Base-by-base conservation (phyloP, 352 stramenopile genomes). In the Achlya hypogyna region DNA sequence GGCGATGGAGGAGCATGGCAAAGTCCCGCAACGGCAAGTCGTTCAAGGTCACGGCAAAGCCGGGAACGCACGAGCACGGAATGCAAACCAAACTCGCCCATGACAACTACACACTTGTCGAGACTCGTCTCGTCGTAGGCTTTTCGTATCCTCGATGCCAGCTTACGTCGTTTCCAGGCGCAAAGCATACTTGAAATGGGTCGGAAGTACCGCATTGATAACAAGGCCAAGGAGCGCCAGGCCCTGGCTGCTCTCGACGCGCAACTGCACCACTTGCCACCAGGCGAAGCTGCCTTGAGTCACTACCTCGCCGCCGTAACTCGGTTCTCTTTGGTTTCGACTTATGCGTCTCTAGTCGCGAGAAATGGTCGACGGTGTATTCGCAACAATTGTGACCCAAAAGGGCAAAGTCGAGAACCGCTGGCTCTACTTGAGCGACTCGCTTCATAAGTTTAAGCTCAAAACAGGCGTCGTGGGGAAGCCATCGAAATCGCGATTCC, bases 1-100 rank as follows among this genome's bases (percentile, higher is more conserved):
- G n/a, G n/a, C n/a, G n/a, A n/a, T n/a, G n/a, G n/a, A n/a, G n/a
- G n/a, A n/a, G n/a, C n/a, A n/a, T 45, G 2, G 6, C 38, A 45
- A 45, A 45, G 38, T n/a, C n/a, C 42, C 18, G 18, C 42, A 49
- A 49, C 42, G 31, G 20, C 10, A 56, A 56, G 31, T 27, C 16
- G 49, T n/a, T 35, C 10, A 56, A 56, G 25, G 25, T 56, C 12
- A 56, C 25, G 12, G 49, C 49, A 12, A 56, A 56, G 49, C 25
- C 25, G 1, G 49, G 49, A 12, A 56, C 58, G 10, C 58, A 22
- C 27, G 28, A 65, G 18, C 18, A 43, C 18, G 25, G 34, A 9
- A 65, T 65, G 40, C 58, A 65, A 53, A 25, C 53, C 35, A 65
- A 65, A 32, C 31, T 65, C 14, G 25, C 28, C 45, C 51, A 53